A percentile compares a stretch with the other conserved stretches of the same genome.
phyloP scores from a whole-genome alignment of 2,329 filamentous ascomycete species.

The Capronia americana region DNA sequence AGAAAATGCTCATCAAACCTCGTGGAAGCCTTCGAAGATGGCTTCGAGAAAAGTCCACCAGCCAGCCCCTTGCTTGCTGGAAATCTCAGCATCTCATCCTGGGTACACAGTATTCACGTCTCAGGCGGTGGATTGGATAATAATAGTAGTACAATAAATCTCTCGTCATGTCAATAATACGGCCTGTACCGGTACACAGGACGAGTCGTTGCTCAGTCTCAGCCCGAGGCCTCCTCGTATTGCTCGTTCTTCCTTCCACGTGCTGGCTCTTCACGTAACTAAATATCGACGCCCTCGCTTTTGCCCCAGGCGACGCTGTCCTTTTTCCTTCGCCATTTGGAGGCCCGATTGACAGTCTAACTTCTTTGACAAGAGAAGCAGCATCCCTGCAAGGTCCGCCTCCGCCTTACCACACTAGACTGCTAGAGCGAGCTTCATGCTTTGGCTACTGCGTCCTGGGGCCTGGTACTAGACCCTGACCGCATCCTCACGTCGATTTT shows the following conservation, averaged over 20 bases:
- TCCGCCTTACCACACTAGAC: slow-evolving; percentile 30
- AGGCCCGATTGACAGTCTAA: slow-evolving; percentile 9
- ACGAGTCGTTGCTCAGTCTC: neutral
- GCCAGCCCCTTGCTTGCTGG: neutral
- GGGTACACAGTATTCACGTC: neutral
- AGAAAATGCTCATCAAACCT: neutral
- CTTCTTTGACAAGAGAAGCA: slow-evolving; percentile 8
- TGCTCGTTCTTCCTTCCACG: slow-evolving; percentile 6
- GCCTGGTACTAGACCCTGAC: slow-evolving; percentile 28
- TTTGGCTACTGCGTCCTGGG: slow-evolving; percentile 21
- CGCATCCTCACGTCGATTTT: slow-evolving; percentile 9
- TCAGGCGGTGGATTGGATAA: neutral
- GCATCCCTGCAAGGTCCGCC: slow-evolving; percentile 17
- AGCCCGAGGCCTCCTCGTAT: neutral
- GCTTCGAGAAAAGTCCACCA: slow-evolving; percentile 27
- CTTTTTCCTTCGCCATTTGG: slow-evolving; percentile 9
- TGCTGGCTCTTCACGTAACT: slow-evolving; percentile 4
- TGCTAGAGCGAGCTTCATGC: slow-evolving; percentile 19
- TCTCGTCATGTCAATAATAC: neutral
- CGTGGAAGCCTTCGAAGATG: neutral
- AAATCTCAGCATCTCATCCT: neutral
- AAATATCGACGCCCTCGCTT: neutral
- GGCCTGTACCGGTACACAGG: neutral
- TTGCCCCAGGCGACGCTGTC: neutral
- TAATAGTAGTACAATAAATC: neutral